These are phyloP conservation scores for Lepiota brunneoincarnata DNA, from an alignment of 768 basidiomycete genomes.

Conservation along the genomic window DNA sequence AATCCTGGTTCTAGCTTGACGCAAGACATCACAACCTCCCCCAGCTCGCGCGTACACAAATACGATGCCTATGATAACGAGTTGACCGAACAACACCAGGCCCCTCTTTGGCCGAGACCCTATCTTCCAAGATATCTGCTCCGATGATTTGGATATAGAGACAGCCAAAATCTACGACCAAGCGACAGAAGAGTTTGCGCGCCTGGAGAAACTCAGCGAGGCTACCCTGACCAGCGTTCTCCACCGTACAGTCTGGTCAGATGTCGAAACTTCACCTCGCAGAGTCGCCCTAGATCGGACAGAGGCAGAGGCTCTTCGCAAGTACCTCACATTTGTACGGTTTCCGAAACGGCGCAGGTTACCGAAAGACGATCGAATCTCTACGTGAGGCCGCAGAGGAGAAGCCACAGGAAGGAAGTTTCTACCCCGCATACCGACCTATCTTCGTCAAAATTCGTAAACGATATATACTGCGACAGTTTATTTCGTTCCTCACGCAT, in stretches of 20 bases:
- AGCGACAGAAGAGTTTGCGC: conserved; percentile 41
- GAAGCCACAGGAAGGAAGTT: conserved; percentile 17
- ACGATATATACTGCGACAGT: conserved; percentile 28
- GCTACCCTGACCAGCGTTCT: conserved; percentile 33
- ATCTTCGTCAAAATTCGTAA: conserved; percentile 28
- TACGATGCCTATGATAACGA: conserved; percentile 53
- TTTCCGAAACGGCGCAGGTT: conserved; percentile 53
- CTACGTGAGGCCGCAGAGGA: conserved; percentile 20
- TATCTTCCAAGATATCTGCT: conserved; percentile 44
- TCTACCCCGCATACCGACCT: conserved; percentile 27
- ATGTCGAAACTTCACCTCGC: conserved; percentile 17
- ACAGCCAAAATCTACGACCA: conserved; percentile 34
- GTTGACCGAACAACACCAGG: conserved; percentile 41
- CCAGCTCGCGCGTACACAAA: conserved; percentile 39
- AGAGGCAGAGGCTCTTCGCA: conserved; percentile 37
- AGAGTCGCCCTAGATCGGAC: conserved; percentile 26
- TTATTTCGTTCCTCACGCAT: conserved; percentile 31
- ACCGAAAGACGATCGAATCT: conserved; percentile 36
- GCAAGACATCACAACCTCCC: background rate
- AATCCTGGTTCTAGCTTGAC: background rate
- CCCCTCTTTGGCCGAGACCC: conserved; percentile 26
- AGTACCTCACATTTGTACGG: conserved; percentile 54
- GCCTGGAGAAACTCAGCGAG: conserved; percentile 42
- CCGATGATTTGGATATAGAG: conserved; percentile 29
- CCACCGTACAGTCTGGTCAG: conserved; percentile 26